phyloP scores from a whole-genome alignment of 495 filamentous ascomycete species.

The Tuber brumale region DNA sequence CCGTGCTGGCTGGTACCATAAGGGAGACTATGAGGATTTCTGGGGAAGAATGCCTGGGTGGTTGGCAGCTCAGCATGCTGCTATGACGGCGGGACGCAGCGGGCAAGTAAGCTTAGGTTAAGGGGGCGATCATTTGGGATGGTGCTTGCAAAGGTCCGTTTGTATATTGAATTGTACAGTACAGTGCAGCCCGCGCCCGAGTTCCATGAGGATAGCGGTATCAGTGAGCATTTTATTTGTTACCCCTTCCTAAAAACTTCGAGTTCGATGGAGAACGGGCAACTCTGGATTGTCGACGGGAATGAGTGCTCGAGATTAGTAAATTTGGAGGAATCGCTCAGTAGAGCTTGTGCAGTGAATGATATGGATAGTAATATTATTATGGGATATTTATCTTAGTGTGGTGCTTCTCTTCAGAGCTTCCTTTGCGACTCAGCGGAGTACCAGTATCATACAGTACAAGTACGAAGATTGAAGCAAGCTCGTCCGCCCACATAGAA shows the following conservation, averaged over 20 bases:
- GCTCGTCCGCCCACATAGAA: slow-evolving; percentile 8
- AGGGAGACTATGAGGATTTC: neutral
- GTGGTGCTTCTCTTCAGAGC: neutral
- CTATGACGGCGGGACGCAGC: neutral
- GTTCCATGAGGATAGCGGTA: neutral
- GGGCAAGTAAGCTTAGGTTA: neutral
- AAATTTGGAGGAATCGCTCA: neutral
- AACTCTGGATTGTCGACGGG: neutral
- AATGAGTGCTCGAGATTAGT: neutral
- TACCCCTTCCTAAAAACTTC: neutral
- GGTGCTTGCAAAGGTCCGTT: neutral
- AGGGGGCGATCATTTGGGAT: neutral
- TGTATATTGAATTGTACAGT: neutral
- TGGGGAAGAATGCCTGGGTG: neutral
- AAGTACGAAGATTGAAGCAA: neutral
- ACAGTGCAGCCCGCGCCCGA: neutral
- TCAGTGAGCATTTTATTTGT: neutral
- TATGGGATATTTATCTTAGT: neutral
- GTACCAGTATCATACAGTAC: neutral
- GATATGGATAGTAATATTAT: neutral
- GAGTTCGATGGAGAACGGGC: neutral
- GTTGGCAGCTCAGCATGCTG: neutral
- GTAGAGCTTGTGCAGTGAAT: neutral
- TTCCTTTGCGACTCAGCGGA: neutral
- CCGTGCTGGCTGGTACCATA: neutral